Evolutionary conservation across 306 rosid genomes (phyloP), one percentile per base, ranked within the genome.

Genomic region (Trifolium fragiferum): DNA sequence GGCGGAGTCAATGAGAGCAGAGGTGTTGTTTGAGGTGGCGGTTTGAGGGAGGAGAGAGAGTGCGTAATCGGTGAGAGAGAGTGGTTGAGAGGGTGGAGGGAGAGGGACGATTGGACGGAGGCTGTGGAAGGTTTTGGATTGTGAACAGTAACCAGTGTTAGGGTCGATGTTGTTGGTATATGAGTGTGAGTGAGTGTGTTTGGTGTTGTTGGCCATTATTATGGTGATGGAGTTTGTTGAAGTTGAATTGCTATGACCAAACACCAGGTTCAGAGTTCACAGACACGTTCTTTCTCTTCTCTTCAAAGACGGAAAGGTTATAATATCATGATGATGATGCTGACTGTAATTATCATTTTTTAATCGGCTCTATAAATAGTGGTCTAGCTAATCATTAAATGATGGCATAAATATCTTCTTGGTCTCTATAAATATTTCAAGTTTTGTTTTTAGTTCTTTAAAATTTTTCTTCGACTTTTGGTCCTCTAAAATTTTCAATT

Each of bases 51-150:
- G 27, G 75, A 85, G 86, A 32, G 97, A 89, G 79, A 89, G 76
- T 0, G 46, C 38, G 81, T 76, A 90, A 8, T 84, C 72, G 55
- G 85, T n/a, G 49, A 91, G 23, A 25, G 96, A 87, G 80, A 93
- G 89, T 0, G 91, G 85, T 5, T 76, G 82, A 0, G 96, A 82
- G 2, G 62, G 84, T 0, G 92, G 90, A 7, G 97, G 98, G 38
- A 87, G 89, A 2, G 89, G 85, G 74, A 82, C 70, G 2, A 37
- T 49, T 11, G 97, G 98, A 15, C 97, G 92, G 84, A 93, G 94
- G 70, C 87, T 84, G 37, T 82, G 89, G 81, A 80, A 91, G 66
- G 64, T 84, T 76, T 76, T 78, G 11, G 94, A 80, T 2, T 27
- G 14, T 0, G 76, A 51, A 47, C 79, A 87, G 83, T 81, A 93